These are phyloP conservation scores for Umbelopsis sp. DNA, from an alignment of 192 early-diverging fungal species.

Conservation along the genomic window DNA sequence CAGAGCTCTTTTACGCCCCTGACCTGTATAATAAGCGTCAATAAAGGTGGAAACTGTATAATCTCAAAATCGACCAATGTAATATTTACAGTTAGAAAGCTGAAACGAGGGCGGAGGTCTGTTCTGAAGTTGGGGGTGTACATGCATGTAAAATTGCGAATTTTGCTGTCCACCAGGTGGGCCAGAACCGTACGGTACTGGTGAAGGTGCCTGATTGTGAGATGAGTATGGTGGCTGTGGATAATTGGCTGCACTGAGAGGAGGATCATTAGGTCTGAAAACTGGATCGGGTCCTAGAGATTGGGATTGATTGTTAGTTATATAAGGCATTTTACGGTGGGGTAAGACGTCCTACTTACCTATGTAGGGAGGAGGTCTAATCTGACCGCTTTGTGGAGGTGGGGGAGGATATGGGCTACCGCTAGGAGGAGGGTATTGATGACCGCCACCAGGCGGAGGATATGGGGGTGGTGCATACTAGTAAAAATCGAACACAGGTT, in stretches of 20 bases:
- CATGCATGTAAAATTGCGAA: constrained; percentile 25
- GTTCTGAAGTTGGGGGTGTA: constrained; percentile 28
- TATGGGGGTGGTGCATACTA: background rate
- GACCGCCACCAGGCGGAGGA: background rate
- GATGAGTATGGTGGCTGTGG: constrained; percentile 30
- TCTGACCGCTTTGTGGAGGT: background rate
- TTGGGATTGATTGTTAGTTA: background rate
- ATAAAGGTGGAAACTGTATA: background rate
- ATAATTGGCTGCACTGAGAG: constrained; percentile 27
- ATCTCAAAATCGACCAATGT: background rate
- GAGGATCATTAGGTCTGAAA: constrained; percentile 22
- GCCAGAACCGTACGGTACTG: constrained; percentile 13
- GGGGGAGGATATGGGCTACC: background rate
- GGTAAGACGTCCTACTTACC: background rate
- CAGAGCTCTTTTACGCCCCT: constrained; percentile 77
- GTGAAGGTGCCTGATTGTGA: constrained; percentile 27
- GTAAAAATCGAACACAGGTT: background rate
- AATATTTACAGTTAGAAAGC: constrained; percentile 49
- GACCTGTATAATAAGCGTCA: constrained; percentile 21
- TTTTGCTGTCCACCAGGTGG: constrained; percentile 26
- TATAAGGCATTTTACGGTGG: background rate
- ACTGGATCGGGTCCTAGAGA: constrained; percentile 22
- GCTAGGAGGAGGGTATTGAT: background rate
- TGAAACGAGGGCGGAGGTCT: constrained; percentile 42
- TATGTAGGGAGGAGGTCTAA: constrained; percentile 24